phyloP scores from a whole-genome alignment of 176 grass and related monocot species.

The Aechmea fasciata region DNA sequence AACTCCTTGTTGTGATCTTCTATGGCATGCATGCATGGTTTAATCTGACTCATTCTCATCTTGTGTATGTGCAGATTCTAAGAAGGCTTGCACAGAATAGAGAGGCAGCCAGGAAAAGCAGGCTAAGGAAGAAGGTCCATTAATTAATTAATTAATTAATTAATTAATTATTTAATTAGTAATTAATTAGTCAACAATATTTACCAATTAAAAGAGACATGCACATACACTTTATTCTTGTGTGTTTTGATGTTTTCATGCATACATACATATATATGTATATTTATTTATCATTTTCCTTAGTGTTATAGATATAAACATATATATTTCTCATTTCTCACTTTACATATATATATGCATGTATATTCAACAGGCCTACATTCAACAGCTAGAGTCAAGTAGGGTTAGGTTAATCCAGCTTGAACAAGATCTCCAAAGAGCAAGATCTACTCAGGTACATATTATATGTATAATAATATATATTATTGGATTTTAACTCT shows the following conservation, averaged over 20 bases:
- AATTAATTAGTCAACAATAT: constrained; percentile 3
- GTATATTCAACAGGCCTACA: constrained; percentile 57
- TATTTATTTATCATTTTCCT: constrained; percentile 13
- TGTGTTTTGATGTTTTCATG: constrained; percentile 13
- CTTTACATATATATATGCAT: constrained; percentile 7
- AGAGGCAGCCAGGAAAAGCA: constrained; percentile 90
- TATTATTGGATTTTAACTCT: no score
- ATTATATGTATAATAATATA: neutral
- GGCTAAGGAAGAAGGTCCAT: constrained; percentile 83
- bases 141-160: constrained; percentile 1
- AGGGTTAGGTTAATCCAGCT: constrained; percentile 56
- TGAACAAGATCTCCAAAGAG: constrained; percentile 62
- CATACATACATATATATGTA: neutral
- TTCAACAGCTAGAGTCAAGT: constrained; percentile 79
- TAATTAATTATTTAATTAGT: constrained; percentile 15
- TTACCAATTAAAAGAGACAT: no score
- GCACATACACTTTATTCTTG: no score
- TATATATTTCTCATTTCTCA: no score
- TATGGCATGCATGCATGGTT: no score
- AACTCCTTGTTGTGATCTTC: no score
- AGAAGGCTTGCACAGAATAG: constrained; percentile 93
- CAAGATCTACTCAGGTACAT: constrained; percentile 49
- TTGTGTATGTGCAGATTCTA: constrained; percentile 35
- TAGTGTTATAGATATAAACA: constrained; percentile 18
- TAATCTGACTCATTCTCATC: no score